Evolutionary conservation across 1,139 yeast genomes (phyloP).

Genomic region (Suhomyces choctaworum): DNA sequence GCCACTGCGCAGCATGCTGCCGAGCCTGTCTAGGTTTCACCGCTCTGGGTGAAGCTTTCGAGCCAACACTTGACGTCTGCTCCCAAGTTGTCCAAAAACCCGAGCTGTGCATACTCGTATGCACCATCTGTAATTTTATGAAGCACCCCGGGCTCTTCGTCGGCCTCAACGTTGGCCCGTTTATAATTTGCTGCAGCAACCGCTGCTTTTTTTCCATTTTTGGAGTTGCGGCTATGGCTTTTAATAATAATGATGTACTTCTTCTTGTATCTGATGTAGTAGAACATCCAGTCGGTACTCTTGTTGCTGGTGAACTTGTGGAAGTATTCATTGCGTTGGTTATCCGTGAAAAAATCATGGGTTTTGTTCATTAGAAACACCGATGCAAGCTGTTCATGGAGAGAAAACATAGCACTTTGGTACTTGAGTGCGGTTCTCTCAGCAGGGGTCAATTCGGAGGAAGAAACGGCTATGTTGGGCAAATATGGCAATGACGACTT

Average conservation of each 20-base stretch:
- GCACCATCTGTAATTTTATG: conserved; percentile 26
- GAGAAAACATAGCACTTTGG: conserved; percentile 35
- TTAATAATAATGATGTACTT: conserved; percentile 40
- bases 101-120: conserved; percentile 31
- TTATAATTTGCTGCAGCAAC: conserved; percentile 2
- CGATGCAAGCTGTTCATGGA: conserved; percentile 43
- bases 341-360: conserved; percentile 24
- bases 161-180: conserved; percentile 2
- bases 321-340: conserved; percentile 35
- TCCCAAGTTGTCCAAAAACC: conserved; percentile 46
- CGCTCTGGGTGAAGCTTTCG: conserved; percentile 27
- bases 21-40: conserved; percentile 17
- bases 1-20: too few species aligned
- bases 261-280: conserved; percentile 33
- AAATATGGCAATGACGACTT: conserved; percentile 45
- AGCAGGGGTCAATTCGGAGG: conserved; percentile 11
- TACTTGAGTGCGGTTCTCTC: conserved; percentile 16
- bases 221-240: conserved; percentile 31
- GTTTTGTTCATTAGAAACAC: conserved; percentile 31
- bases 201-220: conserved; percentile 9
- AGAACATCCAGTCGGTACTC: conserved; percentile 48
- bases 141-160: conserved; percentile 9
- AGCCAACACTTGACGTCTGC: conserved; percentile 49
- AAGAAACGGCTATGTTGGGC: conserved; percentile 20
- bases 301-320: conserved; percentile 45